phyloP scores from a whole-genome alignment of 2,329 filamentous ascomycete genomes.

The Pseudocercospora vitis region DNA sequence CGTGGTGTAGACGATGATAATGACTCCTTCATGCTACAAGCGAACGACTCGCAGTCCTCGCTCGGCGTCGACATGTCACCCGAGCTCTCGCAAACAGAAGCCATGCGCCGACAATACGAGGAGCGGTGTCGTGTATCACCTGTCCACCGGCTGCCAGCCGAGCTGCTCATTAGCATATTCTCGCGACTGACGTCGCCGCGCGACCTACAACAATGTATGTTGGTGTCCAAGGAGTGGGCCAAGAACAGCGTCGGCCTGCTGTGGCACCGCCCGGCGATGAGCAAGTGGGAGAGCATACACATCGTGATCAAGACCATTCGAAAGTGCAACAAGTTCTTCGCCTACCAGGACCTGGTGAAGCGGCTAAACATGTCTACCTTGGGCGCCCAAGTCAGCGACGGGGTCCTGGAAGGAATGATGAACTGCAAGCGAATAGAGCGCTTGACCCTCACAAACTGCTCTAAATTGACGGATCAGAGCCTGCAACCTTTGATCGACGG shows the following conservation, averaged over 20 bases:
- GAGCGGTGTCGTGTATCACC: conserved; percentile 71
- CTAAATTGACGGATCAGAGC: conserved; percentile 77
- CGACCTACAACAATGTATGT: conserved; percentile 84
- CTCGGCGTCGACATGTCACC: conserved; percentile 67
- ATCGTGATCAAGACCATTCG: conserved; percentile 78
- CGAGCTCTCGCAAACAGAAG: conserved; percentile 64
- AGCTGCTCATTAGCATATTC: conserved; percentile 92
- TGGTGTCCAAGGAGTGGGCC: conserved; percentile 93
- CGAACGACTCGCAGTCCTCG: conserved; percentile 90
- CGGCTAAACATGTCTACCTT: conserved; percentile 85
- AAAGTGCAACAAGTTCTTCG: conserved; percentile 74
- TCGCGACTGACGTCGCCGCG: conserved; percentile 69
- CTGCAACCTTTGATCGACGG: conserved; percentile 75
- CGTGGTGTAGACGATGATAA: conserved; percentile 85
- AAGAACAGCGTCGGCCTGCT: conserved; percentile 87
- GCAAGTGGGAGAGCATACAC: conserved; percentile 77
- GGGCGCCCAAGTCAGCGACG: conserved; percentile 76
- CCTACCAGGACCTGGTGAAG: conserved; percentile 87
- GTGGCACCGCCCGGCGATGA: conserved; percentile 92
- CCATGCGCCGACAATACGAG: conserved; percentile 55
- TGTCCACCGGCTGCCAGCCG: conserved; percentile 82
- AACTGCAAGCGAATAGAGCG: conserved; percentile 90
- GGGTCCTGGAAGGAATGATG: conserved; percentile 77
- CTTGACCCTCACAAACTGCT: conserved; percentile 87
- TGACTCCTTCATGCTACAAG: conserved; percentile 80